A percentile compares a stretch with the other conserved stretches of the same genome.
phyloP scores from a whole-genome alignment of 2,329 filamentous ascomycete genomes.

The Neonectria faginata region DNA sequence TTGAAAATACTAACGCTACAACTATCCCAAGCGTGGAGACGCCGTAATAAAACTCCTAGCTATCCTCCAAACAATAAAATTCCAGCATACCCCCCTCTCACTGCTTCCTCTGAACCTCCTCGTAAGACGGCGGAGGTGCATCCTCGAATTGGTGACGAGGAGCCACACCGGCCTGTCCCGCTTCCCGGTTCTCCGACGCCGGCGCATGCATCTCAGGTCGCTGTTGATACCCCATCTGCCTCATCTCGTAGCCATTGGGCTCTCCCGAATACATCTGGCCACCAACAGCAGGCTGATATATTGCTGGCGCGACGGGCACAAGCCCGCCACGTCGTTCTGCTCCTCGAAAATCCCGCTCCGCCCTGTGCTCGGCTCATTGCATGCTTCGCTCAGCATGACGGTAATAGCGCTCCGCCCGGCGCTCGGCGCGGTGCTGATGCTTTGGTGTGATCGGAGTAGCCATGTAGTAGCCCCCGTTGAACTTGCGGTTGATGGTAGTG shows the following conservation, averaged over 20 bases:
- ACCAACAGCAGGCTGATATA: constrained; percentile 17
- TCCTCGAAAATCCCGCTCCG: constrained; percentile 29
- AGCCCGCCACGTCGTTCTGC: constrained; percentile 32
- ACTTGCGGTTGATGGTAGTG: constrained; percentile 2
- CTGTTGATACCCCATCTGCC: constrained; percentile 8
- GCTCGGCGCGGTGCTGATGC: constrained; percentile 33
- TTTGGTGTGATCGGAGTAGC: constrained; percentile 16
- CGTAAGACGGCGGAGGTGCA: constrained; percentile 41
- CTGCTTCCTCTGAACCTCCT: constrained; percentile 35
- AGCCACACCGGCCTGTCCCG: neutral
- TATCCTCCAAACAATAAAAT: neutral
- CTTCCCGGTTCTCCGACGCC: constrained; percentile 6
- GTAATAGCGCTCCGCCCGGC: constrained; percentile 33
- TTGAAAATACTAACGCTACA: neutral
- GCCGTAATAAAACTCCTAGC: neutral
- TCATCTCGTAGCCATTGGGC: constrained; percentile 7
- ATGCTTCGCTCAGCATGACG: constrained; percentile 39
- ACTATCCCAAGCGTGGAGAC: neutral
- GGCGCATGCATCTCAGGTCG: constrained; percentile 1
- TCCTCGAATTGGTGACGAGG: constrained; percentile 19
- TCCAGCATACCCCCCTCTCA: neutral
- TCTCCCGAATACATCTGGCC: constrained; percentile 6
- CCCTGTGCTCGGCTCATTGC: constrained; percentile 36
- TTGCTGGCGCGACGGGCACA: constrained; percentile 17
- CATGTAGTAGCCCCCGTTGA: neutral